phyloP scores from a whole-genome alignment of 805 yeast species.

The Kuraishia ogatae region DNA sequence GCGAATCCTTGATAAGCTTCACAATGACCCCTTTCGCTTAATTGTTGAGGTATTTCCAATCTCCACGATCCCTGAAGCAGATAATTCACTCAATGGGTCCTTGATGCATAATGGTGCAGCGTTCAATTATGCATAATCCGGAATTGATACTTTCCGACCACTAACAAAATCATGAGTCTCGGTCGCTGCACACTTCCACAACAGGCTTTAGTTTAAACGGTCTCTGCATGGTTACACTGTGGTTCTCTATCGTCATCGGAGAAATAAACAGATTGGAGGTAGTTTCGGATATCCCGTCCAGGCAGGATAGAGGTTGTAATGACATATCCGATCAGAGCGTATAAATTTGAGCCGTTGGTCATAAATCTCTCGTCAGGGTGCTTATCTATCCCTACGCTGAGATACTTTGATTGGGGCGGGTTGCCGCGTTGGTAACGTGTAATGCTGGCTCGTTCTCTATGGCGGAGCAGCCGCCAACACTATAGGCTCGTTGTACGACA shows the following conservation, averaged over 20 bases:
- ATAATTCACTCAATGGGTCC: background rate
- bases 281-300: background rate
- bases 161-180: background rate
- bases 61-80: background rate
- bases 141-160: background rate
- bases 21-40: background rate
- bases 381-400: too few species aligned
- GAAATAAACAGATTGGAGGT: background rate
- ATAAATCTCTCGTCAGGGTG: too few species aligned
- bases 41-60: background rate
- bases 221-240: background rate
- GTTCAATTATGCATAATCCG: background rate
- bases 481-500: too few species aligned
- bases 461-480: too few species aligned
- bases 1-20: background rate
- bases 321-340: background rate
- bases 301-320: background rate
- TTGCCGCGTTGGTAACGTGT: too few species aligned
- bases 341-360: background rate
- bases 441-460: too few species aligned
- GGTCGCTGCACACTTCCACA: background rate
- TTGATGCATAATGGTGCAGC: background rate
- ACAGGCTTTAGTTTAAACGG: background rate
- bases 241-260: background rate
- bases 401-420: background rate